Percentiles rank a stretch among this genome's conserved stretches.
phyloP scores from a whole-genome alignment of 768 basidiomycete genomes.

The Lentinula sp. region DNA sequence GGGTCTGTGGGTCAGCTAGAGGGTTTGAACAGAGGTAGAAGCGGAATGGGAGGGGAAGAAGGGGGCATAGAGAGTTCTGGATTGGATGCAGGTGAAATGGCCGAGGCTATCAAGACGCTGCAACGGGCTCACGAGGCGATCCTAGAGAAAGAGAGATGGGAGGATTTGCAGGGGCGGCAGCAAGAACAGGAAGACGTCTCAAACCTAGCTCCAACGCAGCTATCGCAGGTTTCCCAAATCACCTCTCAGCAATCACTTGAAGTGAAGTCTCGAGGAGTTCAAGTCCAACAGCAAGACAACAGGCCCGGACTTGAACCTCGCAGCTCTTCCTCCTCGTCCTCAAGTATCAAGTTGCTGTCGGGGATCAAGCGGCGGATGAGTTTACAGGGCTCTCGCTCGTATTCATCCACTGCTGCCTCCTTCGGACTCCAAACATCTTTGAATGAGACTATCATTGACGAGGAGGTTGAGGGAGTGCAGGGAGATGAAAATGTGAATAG shows the following conservation, averaged over 20 bases:
- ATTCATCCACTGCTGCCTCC: neutral
- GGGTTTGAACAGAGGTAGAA: neutral
- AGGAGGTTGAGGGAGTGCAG: neutral
- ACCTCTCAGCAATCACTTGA: neutral
- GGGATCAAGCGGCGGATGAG: neutral
- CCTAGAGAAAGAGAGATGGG: constrained; percentile 20
- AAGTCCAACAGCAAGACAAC: neutral
- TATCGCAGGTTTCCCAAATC: neutral
- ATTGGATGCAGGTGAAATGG: constrained; percentile 50
- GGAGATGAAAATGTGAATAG: neutral
- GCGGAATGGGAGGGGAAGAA: constrained; percentile 12
- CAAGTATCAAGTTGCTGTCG: neutral
- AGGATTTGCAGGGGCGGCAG: neutral
- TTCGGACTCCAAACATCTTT: neutral
- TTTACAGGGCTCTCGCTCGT: neutral
- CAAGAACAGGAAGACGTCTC: neutral
- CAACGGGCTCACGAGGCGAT: constrained; percentile 58
- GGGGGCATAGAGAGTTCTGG: constrained; percentile 24
- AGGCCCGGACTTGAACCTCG: neutral
- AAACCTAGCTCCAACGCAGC: neutral
- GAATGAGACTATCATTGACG: neutral
- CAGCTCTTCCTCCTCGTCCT: neutral
- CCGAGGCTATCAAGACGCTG: constrained; percentile 76
- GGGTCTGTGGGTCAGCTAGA: neutral
- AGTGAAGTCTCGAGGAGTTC: neutral